Conservation (phyloP, 192 early-diverging fungal species). For the Polychytrium aggregatum region DNA sequence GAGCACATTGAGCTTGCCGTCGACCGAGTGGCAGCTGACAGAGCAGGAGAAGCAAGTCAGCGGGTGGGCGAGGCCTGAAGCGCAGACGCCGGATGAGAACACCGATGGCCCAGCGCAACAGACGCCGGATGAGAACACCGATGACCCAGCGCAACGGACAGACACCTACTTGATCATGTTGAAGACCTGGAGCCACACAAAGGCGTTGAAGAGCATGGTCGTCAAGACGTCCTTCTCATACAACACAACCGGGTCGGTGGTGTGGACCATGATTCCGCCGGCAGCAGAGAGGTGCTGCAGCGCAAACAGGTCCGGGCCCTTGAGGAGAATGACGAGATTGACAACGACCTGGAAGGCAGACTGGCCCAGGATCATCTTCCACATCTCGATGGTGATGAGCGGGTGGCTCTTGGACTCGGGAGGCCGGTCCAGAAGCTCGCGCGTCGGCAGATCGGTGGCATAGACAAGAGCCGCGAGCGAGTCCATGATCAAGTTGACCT, state of each 20-base stretch:
- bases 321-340: constrained; percentile 38
- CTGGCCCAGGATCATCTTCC: constrained; percentile 85
- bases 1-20: constrained; percentile 80
- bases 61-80: no score
- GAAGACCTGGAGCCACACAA: constrained; percentile 91
- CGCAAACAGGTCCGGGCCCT: constrained; percentile 4
- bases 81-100: no score
- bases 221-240: constrained; percentile 4
- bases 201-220: constrained; percentile 88
- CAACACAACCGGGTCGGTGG: background rate
- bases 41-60: no score
- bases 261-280: background rate
- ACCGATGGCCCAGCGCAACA: no score
- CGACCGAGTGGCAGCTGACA: constrained; percentile 34
- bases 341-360: constrained; percentile 77
- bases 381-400: constrained; percentile 81
- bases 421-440: constrained; percentile 65
- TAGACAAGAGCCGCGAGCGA: constrained; percentile 94
- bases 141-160: no score
- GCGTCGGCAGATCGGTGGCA: constrained; percentile 85
- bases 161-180: constrained; percentile 97
- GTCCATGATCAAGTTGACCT: constrained; percentile 99
- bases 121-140: no score
- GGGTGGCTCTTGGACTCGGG: constrained; percentile 65
- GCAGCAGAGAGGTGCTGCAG: no score